These are phyloP conservation scores for Asterionellopsis glacialis DNA, from an alignment of 108 stramenopile species.

Conservation along the genomic window DNA sequence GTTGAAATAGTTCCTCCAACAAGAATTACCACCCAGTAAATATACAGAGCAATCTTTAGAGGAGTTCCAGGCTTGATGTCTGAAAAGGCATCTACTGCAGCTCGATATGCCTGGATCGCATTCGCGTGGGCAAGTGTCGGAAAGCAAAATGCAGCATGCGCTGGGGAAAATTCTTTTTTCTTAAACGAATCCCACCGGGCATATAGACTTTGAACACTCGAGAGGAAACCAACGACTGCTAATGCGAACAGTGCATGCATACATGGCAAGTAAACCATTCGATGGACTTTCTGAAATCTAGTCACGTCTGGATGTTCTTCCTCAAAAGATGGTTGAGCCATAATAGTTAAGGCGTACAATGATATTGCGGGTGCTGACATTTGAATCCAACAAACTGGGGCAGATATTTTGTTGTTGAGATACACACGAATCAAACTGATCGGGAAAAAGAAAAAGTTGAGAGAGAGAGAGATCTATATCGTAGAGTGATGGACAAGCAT, in stretches of 20 bases:
- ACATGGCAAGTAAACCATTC: constrained; percentile 53
- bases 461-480: constrained; percentile 22
- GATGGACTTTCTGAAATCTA: constrained; percentile 40
- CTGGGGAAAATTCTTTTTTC: constrained; percentile 49
- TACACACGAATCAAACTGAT: constrained; percentile 39
- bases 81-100: constrained; percentile 43
- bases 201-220: constrained; percentile 45
- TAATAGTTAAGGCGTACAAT: constrained; percentile 51
- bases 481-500: not conserved
- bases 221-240: constrained; percentile 41
- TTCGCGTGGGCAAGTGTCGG: constrained; percentile 58
- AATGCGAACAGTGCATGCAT: constrained; percentile 45
- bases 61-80: constrained; percentile 22
- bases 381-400: constrained; percentile 59
- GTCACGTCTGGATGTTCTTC: constrained; percentile 73
- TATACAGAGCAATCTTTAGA: constrained; percentile 20
- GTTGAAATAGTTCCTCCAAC: constrained; percentile 37
- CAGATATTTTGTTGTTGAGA: constrained; percentile 46
- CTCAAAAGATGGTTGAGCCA: constrained; percentile 58
- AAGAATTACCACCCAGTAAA: constrained; percentile 43
- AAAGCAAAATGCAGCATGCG: constrained; percentile 63
- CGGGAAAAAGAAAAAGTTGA: constrained; percentile 22
- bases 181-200: constrained; percentile 38
- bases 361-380: constrained; percentile 50
- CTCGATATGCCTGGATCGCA: constrained; percentile 57